Percentiles rank a stretch among this genome's conserved stretches.
These are phyloP conservation scores for Aspergillus sclerotioniger DNA, from an alignment of 495 filamentous ascomycete species.

Conservation along the genomic window DNA sequence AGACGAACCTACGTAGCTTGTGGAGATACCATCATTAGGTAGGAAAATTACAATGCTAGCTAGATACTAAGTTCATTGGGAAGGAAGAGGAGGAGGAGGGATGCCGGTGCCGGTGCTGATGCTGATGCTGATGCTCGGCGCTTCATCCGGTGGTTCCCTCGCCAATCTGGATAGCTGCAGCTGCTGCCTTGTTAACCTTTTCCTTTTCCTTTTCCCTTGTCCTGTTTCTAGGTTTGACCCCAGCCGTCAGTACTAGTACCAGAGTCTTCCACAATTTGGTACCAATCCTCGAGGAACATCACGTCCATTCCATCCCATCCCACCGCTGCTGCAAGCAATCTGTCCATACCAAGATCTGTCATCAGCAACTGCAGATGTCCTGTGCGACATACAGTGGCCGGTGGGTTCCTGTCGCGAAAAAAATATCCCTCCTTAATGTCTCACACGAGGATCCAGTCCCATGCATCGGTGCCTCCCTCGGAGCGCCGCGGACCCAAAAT, in stretches of 20 bases:
- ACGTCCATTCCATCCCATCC: neutral
- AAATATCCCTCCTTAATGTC: neutral
- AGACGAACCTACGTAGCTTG: no score
- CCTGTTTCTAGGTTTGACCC: neutral
- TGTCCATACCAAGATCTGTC: neutral
- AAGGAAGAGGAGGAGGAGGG: no score
- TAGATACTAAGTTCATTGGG: no score
- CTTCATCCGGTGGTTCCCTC: no score
- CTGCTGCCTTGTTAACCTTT: neutral
- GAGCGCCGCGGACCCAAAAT: neutral
- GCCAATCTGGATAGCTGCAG: no score
- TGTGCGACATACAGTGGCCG: conserved; percentile 7
- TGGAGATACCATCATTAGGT: no score
- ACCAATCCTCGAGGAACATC: no score
- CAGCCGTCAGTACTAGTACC: neutral
- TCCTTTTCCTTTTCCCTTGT: neutral
- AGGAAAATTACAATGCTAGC: no score
- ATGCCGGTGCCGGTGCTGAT: no score
- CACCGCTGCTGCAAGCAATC: neutral
- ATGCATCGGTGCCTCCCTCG: neutral
- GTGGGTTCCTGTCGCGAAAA: neutral
- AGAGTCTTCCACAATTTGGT: neutral
- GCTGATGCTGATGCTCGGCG: no score
- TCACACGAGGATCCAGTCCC: neutral
- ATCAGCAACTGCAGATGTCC: neutral